Percentiles rank a stretch among this genome's conserved stretches.
These are phyloP conservation scores for Amniculicola lignicola DNA, from an alignment of 495 filamentous ascomycete species.

Conservation along the genomic window DNA sequence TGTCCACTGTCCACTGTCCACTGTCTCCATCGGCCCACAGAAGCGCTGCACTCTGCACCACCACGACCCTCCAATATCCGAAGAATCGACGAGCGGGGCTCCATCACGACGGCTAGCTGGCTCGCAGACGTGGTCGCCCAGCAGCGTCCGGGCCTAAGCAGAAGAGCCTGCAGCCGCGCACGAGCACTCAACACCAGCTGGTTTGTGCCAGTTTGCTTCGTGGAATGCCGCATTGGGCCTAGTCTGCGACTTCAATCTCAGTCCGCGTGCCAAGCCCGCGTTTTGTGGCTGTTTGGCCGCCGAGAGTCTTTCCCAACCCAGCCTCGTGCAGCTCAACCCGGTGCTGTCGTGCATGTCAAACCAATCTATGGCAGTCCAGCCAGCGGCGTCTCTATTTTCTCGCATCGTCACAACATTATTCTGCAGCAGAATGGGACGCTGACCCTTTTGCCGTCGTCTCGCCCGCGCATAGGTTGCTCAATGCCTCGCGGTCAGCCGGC, in stretches of 20 bases:
- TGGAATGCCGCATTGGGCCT: constrained; percentile 20
- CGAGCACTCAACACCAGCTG: constrained; percentile 20
- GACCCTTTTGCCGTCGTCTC: not conserved
- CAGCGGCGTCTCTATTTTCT: not conserved
- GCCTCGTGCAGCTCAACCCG: constrained; percentile 20
- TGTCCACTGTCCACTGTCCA: too few relatives aligned
- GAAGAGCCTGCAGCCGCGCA: constrained; percentile 7
- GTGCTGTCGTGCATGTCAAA: constrained; percentile 2
- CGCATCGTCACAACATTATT: constrained; percentile 4
- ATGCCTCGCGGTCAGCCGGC: constrained; percentile 15
- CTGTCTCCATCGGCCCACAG: too few relatives aligned
- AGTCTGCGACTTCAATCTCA: constrained; percentile 2
- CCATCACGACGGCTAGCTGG: too few relatives aligned
- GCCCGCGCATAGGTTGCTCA: too few relatives aligned
- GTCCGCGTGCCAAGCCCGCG: too few relatives aligned
- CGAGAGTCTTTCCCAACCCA: constrained; percentile 3
- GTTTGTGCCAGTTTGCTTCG: constrained; percentile 12
- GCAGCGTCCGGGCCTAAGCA: not conserved
- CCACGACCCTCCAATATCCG: too few relatives aligned
- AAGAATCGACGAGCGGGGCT: too few relatives aligned
- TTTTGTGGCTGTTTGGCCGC: constrained; percentile 9
- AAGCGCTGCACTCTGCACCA: too few relatives aligned
- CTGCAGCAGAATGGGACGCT: not conserved
- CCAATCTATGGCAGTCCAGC: not conserved
- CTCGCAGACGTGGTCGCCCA: not conserved